Evolutionary conservation across 228 moss, liverwort and hornwort species (phyloP).

Genomic region (Sphagnum magellanicum): DNA sequence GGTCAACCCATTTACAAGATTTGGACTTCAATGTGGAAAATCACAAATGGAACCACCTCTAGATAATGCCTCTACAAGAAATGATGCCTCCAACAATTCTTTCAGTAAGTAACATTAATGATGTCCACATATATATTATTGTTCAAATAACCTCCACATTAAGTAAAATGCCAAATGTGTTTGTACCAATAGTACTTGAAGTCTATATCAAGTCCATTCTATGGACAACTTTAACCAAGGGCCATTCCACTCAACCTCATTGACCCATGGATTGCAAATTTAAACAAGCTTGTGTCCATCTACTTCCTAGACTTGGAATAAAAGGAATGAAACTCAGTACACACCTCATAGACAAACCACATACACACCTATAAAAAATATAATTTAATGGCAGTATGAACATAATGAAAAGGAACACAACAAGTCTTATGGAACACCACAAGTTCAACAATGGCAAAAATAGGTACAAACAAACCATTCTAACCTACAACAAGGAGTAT

Average conservation of each 20-base stretch:
- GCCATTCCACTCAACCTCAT: slow-evolving; percentile 99
- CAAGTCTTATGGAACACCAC: no score
- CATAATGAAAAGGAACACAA: neutral
- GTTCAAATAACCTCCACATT: neutral
- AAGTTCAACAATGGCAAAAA: no score
- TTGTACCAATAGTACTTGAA: slow-evolving; percentile 53
- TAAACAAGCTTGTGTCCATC: slow-evolving; percentile 94
- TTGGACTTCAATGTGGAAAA: no score
- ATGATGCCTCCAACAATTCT: no score
- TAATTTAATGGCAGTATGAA: neutral
- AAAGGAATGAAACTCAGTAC: no score
- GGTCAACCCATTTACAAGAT: no score
- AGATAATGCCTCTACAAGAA: no score
- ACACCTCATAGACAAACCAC: no score
- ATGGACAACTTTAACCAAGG: slow-evolving; percentile 97
- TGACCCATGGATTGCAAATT: slow-evolving; percentile 99
- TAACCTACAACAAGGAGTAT: slow-evolving; percentile 81
- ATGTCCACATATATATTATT: neutral
- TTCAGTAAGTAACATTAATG: no score
- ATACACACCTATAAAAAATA: no score
- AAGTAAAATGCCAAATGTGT: neutral
- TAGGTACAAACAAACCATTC: neutral
- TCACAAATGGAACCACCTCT: no score
- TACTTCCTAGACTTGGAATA: slow-evolving; percentile 83
- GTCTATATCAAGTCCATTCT: slow-evolving; percentile 96